Conservation (phyloP, 176 grass and related monocot genomes). For the Rhipidocladum racemiflorum region DNA sequence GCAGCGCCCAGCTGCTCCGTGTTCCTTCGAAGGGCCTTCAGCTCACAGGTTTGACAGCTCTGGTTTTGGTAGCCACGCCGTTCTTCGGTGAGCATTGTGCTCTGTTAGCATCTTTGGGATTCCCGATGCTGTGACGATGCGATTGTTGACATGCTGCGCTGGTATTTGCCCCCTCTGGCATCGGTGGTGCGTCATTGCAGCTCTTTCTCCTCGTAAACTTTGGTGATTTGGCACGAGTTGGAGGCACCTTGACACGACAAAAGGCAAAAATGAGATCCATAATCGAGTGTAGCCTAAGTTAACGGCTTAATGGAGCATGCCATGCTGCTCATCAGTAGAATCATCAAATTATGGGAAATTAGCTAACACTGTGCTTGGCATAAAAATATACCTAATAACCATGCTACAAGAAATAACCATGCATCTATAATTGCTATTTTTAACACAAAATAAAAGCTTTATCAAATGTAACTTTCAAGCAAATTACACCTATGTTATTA, state of each 20-base stretch:
- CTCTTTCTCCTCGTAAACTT: constrained; percentile 90
- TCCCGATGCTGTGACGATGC: constrained; percentile 73
- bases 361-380: neutral
- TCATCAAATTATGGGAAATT: constrained; percentile 8
- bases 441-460: neutral
- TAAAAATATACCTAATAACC: constrained; percentile 2
- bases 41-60: constrained; percentile 51
- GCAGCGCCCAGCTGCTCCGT: neutral
- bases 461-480: neutral
- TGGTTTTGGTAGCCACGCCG: constrained; percentile 34
- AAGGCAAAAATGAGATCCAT: neutral
- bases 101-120: constrained; percentile 51
- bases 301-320: neutral
- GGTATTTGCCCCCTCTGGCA: constrained; percentile 10
- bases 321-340: neutral
- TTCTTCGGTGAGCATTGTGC: constrained; percentile 51
- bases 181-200: constrained; percentile 37
- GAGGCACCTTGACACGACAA: constrained; percentile 63
- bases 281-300: neutral
- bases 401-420: constrained; percentile 4
- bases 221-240: constrained; percentile 90
- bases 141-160: constrained; percentile 19
- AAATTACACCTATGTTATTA: neutral
- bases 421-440: neutral
- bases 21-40: constrained; percentile 27